Conservation (phyloP, 305 asterid species). For the Galium porrigens region DNA sequence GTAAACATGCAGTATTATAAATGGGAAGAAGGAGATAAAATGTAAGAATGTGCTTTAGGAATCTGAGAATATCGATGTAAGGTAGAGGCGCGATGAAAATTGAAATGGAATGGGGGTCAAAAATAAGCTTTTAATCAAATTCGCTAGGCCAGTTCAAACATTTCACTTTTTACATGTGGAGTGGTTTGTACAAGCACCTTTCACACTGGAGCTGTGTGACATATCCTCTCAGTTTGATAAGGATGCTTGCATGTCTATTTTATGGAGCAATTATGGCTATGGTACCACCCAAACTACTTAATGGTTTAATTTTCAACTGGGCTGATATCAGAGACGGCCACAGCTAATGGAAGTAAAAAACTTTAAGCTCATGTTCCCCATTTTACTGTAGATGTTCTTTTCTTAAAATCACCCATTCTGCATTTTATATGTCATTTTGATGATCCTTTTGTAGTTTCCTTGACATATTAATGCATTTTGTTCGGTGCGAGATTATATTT, state of each 20-base stretch:
- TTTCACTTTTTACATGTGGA: not conserved
- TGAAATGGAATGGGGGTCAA: not conserved
- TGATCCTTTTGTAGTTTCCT: not conserved
- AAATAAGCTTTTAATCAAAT: too few relatives aligned
- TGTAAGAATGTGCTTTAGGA: not conserved
- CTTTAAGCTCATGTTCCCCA: not conserved
- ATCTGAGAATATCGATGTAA: not conserved
- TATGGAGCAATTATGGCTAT: not conserved
- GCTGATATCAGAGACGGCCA: not conserved
- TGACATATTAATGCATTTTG: not conserved
- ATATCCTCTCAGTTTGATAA: not conserved
- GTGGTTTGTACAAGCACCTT: not conserved
- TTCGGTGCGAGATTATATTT: not conserved
- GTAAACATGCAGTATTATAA: not conserved
- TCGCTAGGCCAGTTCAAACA: not conserved
- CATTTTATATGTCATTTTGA: not conserved
- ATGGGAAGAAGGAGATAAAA: not conserved
- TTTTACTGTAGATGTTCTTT: not conserved
- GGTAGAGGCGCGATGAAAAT: not conserved
- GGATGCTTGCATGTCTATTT: not conserved
- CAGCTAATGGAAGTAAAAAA: not conserved
- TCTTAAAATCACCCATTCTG: not conserved
- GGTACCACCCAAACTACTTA: not conserved
- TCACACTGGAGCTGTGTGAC: not conserved
- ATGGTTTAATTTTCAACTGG: not conserved